Conservation (phyloP, 177 flowering plant species). For the Tripterygium wilfordii region DNA sequence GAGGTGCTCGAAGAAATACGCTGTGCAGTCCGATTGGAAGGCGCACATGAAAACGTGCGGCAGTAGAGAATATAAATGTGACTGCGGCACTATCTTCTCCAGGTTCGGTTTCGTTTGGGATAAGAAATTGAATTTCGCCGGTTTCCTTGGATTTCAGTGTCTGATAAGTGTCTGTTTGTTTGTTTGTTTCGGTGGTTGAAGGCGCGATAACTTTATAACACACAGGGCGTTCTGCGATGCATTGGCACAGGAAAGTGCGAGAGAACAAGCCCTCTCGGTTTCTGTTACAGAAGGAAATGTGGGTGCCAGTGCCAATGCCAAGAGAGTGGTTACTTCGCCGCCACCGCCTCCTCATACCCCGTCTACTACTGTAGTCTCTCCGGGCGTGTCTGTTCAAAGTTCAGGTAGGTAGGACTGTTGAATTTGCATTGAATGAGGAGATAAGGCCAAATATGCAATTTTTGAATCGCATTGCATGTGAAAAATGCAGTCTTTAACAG, state of each 20-base stretch:
- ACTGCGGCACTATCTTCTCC: constrained; percentile 90
- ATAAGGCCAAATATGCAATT: no score
- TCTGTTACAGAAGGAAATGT: constrained; percentile 7
- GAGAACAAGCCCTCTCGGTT: constrained; percentile 7
- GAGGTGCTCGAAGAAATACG: constrained; percentile 82
- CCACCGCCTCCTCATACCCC: constrained; percentile 41
- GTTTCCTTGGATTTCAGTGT: constrained; percentile 1
- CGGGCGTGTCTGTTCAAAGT: constrained; percentile 46
- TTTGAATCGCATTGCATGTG: no score
- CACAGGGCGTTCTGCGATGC: constrained; percentile 97
- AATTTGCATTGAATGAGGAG: no score
- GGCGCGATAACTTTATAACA: constrained; percentile 93
- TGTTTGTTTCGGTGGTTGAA: constrained; percentile 16
- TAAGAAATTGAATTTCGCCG: background rate
- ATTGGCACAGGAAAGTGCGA: constrained; percentile 75
- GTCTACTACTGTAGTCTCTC: constrained; percentile 37
- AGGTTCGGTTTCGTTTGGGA: constrained; percentile 30
- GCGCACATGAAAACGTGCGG: constrained; percentile 95
- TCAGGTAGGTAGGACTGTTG: constrained; percentile 46
- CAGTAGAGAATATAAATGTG: constrained; percentile 79
- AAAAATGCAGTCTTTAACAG: no score
- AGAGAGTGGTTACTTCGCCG: constrained; percentile 15
- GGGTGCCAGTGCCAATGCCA: constrained; percentile 6
- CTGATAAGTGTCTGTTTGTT: constrained; percentile 1
- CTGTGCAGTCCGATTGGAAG: constrained; percentile 94